A percentile compares a stretch with the other conserved stretches of the same genome.
These are phyloP conservation scores for Tolypocladium pustulatum DNA, from an alignment of 2,329 filamentous ascomycete genomes.

Conservation along the genomic window DNA sequence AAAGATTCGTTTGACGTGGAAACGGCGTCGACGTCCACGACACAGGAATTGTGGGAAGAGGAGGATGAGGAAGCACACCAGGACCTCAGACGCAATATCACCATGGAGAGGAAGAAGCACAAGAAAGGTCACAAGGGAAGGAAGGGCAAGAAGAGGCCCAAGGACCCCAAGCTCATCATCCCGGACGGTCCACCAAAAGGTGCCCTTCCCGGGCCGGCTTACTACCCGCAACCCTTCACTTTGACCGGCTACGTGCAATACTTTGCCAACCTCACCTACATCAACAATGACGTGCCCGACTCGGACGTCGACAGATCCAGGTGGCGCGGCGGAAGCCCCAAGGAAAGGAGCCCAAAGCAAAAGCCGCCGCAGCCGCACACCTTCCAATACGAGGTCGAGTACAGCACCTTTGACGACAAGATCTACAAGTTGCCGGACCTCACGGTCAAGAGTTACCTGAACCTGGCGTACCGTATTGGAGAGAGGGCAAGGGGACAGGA, in stretches of 20 bases:
- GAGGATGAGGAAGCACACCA: conserved; percentile 1
- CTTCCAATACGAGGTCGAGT: conserved; percentile 74
- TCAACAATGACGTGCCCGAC: conserved; percentile 61
- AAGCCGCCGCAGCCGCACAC: conserved; percentile 46
- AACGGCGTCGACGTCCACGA: conserved; percentile 1
- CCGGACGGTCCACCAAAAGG: conserved; percentile 65
- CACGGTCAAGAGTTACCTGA: conserved; percentile 71
- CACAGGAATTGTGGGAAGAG: conserved; percentile 11
- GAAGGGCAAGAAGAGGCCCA: conserved; percentile 37
- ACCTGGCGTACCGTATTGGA: conserved; percentile 72
- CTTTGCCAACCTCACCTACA: conserved; percentile 82
- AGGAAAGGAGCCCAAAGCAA: conserved; percentile 40
- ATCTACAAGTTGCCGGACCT: conserved; percentile 70
- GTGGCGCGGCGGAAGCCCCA: conserved; percentile 56
- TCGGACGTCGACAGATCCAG: conserved; percentile 23
- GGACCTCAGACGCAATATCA: conserved; percentile 18
- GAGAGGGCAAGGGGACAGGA: conserved; percentile 8
- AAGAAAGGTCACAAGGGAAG: conserved; percentile 31
- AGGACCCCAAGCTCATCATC: conserved; percentile 50
- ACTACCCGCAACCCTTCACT: conserved; percentile 74
- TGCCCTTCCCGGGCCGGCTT: conserved; percentile 74
- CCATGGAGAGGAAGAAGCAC: conserved; percentile 22
- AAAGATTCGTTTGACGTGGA: conserved; percentile 17
- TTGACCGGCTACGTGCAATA: conserved; percentile 79
- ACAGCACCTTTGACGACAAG: conserved; percentile 69